Base-by-base conservation (phyloP, 139 green algal genomes). In the Prasinococcaceae sp. region DNA sequence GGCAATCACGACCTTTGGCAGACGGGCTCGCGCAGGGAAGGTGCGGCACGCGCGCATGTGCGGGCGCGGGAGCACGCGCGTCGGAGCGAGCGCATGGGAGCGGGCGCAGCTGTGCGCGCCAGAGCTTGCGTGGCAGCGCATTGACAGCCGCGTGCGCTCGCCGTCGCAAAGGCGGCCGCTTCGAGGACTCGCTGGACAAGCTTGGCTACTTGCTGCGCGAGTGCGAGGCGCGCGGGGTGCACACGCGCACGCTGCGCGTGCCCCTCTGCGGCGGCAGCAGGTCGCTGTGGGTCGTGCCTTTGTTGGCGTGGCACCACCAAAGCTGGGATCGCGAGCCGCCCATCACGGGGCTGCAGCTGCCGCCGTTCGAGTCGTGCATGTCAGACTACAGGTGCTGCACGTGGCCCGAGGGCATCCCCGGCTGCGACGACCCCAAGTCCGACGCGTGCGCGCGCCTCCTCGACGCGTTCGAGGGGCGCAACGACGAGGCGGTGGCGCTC, bases 1-100 rank as follows among this genome's bases (percentile, higher is more conserved):
- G 81, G 81, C 47, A 90, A 90, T 58, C 81, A 90, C 38, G 77
- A 88, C 12, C 57, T 85, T 0, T 90, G 81, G 80, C 60, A 68
- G 22, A 62, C 73, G 44, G 6, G 41, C 25, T 74, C 56, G 0
- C 22, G 68, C 23, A 64, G 62, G 74, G 19, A 42, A 47, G 29
- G 9, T 35, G 8, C 4, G 9, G 29, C 23, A 6, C n/a, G 24
- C 3, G 19, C 3, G n/a, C n/a, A n/a, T n/a, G n/a, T n/a, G n/a
- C n/a, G n/a, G n/a, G n/a, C n/a, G n/a, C n/a, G n/a, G n/a, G n/a
- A n/a, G n/a, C n/a, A n/a, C n/a, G n/a, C n/a, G n/a, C n/a, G n/a
- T n/a, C n/a, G n/a, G n/a, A n/a, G n/a, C n/a, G n/a, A n/a, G n/a
- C n/a, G n/a, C n/a, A n/a, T n/a, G n/a, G n/a, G n/a, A n/a, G n/a